phyloP scores from a whole-genome alignment of 2,329 filamentous ascomycete genomes.

The Colletotrichum truncatum region DNA sequence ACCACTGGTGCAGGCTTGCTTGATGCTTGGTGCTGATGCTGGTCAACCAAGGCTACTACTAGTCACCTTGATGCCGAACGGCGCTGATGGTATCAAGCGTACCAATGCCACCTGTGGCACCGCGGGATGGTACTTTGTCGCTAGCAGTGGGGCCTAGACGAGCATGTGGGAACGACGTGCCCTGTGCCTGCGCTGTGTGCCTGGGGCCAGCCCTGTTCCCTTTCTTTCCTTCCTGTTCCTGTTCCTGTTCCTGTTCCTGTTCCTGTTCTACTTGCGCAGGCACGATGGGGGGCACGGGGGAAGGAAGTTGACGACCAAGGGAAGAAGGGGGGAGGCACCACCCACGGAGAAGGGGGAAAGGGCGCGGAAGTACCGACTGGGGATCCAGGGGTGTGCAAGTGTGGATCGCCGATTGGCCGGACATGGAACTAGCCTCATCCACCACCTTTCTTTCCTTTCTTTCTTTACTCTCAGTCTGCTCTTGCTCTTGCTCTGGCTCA shows the following conservation, averaged over 20 bases:
- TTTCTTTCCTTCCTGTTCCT: not conserved
- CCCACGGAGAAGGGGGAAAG: not conserved
- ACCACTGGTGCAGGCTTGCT: no score
- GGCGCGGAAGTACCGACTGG: slow-evolving; percentile 15
- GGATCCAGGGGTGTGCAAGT: not conserved
- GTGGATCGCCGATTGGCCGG: slow-evolving; percentile 26
- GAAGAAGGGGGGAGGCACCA: not conserved
- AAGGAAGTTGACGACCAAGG: not conserved
- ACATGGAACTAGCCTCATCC: slow-evolving; percentile 7
- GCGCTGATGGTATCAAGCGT: not conserved
- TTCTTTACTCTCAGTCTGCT: not conserved
- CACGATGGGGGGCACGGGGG: no score
- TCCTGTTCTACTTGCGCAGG: no score
- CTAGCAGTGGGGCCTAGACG: not conserved
- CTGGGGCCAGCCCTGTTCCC: not conserved
- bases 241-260: slow-evolving; percentile 9
- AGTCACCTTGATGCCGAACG: no score
- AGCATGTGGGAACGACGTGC: slow-evolving; percentile 1
- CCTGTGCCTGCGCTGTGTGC: slow-evolving; percentile 8
- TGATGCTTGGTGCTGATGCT: no score
- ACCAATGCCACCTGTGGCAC: not conserved
- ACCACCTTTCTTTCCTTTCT: not conserved
- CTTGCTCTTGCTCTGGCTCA: not conserved
- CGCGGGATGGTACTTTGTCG: not conserved
- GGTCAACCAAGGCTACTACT: no score